Base-by-base conservation (phyloP, 2,329 filamentous ascomycete species). In the Lasiodiplodia hormozganensis region DNA sequence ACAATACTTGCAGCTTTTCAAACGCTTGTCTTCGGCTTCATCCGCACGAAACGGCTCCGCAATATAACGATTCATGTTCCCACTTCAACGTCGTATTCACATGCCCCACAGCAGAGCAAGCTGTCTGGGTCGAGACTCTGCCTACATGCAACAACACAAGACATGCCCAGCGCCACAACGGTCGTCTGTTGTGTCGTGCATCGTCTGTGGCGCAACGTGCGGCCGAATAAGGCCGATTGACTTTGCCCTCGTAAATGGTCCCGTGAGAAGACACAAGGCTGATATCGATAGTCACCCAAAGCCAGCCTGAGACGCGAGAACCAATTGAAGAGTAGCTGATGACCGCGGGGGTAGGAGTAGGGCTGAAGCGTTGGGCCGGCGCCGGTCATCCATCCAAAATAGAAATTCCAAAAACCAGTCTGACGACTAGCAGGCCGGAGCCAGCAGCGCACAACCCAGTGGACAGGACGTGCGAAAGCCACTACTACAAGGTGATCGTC, bases 1-100 rank as follows among this genome's bases (percentile, higher is more conserved):
- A 34, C 31, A 10, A 34, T 34, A 34, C 38, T 62, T 21, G 25
- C 23, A 8, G 23, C 31, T 34, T 34, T 34, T 34, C 31, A 34
- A 34, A 34, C 6, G 40, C 38, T 21, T 21, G 36, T 60, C n/a
- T 18, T 43, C 56, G 56, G 56, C 36, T 40, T 14, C 56, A 23
- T 49, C 18, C 40, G n/a, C 7, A 64, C 52, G 60, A 64, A 64
- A 64, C 60, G 10, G 60, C 1, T 52, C n/a, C 31, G 25, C 60
- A 36, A 18, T 38, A 12, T 18, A 52, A 36, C 60, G 60, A 64
- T 28, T 64, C 60, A n/a, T 64, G 60, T 43, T 38, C 47, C 11
- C 28, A 31, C 36, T 64, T 31, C 47, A 38, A 40, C 21, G 11
- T 64, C 47, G 28, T 34, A 52, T 49, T 14, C 2, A 25, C 18